Evolutionary conservation across 305 asterid genomes (phyloP), one percentile per base, ranked within the genome.

Genomic region (Fraxinus sp.): DNA sequence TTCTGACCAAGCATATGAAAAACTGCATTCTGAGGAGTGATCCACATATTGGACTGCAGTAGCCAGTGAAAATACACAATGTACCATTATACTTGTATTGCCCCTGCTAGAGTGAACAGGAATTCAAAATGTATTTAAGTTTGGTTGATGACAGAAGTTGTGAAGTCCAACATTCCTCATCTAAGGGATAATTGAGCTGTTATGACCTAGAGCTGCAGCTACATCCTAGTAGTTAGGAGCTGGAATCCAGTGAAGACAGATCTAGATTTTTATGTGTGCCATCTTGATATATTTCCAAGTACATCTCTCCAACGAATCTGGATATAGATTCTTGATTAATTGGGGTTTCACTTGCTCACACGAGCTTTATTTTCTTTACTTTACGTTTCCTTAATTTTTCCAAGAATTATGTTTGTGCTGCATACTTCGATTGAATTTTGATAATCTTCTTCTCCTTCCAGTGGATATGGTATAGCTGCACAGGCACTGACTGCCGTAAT

Each of bases 391-490:
- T 37, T 55, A 41, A 26, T 59, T 76, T 28, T 70, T 59, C 73
- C 76, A 8, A 24, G 7, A 57, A 36, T 30, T 22, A 32, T 46
- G 59, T 79, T 55, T 57, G 7, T 77, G 36, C 32, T 78, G 73
- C 71, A 32, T 41, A 35, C 36, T 11, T 33, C 1, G 33, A 20
- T 62, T 13, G 26, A 72, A 57, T 0, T 71, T 81, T 13, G 74
- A 36, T 41, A 57, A 39, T 14, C 46, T 77, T 33, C 79, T 75
- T 52, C 72, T 77, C 81, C 84, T 68, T 91, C 90, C 91, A 94
- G 97, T 86, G 98, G 95, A 24, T 94, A 93, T 85, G 97, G 96
- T 62, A 94, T 94, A 85, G 88, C 94, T 84, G 97, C 98, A 36
- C 95, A 88, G 85, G 98, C 98, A 68, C 86, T 94, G 87, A 93